These are phyloP conservation scores for Chlorella sp. DNA, from an alignment of 139 green algal species.

Conservation along the genomic window DNA sequence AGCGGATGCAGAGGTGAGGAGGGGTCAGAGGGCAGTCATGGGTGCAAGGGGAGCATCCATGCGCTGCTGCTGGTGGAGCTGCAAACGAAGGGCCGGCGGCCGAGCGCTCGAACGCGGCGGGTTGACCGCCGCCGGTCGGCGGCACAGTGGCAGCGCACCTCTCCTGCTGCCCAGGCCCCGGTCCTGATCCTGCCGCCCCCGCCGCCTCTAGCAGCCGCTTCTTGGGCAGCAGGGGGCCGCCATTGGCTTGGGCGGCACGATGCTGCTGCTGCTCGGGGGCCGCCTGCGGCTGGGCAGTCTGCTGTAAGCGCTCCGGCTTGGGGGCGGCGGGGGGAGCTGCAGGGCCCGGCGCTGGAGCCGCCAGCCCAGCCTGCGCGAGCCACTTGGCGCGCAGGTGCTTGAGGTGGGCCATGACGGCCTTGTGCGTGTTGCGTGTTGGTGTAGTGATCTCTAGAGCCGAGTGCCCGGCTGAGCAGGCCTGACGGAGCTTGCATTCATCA, in stretches of 20 bases:
- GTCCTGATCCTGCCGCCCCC: neutral
- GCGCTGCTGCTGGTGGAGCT: no score
- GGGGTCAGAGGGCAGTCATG: neutral
- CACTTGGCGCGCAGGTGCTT: conserved; percentile 14
- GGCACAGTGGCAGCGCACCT: neutral
- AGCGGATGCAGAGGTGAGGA: neutral
- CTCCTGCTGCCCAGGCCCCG: neutral
- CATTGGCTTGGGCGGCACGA: neutral
- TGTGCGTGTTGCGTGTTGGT: no score
- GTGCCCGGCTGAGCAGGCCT: no score
- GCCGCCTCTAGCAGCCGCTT: neutral
- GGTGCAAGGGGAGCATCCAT: neutral
- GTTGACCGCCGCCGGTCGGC: neutral
- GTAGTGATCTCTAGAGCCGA: no score
- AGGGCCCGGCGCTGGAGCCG: neutral
- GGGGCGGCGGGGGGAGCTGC: neutral
- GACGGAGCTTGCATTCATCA: no score
- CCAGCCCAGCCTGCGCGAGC: neutral
- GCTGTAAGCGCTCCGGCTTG: neutral
- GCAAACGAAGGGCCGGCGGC: neutral
- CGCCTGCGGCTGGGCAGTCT: neutral
- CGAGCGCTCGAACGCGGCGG: no score
- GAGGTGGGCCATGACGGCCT: conserved; percentile 6
- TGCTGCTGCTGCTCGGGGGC: neutral
- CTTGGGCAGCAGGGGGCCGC: conserved; percentile 2